Percentiles rank a stretch among this genome's conserved stretches.
Conservation (phyloP, 148 eudicot species). For the Rhododendron kiyosumense region DNA sequence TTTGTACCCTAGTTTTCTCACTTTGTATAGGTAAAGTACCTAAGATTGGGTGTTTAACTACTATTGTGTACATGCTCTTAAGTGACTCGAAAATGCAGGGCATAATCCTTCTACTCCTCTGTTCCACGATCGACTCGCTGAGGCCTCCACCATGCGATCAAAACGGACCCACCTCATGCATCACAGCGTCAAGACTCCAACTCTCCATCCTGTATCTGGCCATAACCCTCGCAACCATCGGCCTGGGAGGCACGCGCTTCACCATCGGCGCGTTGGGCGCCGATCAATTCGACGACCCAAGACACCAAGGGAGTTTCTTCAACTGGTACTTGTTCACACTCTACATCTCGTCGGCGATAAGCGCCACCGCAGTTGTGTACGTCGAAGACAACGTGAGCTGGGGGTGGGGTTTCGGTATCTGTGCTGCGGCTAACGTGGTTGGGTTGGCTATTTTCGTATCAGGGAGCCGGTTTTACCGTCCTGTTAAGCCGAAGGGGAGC, state of each 20-base stretch:
- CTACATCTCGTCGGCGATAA: constrained; percentile 16
- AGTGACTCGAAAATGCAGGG: constrained; percentile 22
- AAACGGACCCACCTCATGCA: constrained; percentile 19
- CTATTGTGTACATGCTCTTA: no score
- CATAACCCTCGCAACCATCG: constrained; percentile 24
- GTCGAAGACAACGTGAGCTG: constrained; percentile 42
- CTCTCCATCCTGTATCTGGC: constrained; percentile 20
- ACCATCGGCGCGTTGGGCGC: constrained; percentile 45
- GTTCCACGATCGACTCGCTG: constrained; percentile 19
- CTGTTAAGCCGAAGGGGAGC: constrained; percentile 30
- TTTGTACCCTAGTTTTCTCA: no score
- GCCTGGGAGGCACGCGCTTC: constrained; percentile 41
- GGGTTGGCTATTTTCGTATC: constrained; percentile 25
- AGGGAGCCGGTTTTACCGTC: constrained; percentile 31
- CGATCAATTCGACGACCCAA: constrained; percentile 23
- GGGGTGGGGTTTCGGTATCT: constrained; percentile 30
- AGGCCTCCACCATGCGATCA: constrained; percentile 25
- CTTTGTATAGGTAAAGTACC: no score
- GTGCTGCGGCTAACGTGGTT: constrained; percentile 19
- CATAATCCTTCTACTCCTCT: constrained; percentile 19
- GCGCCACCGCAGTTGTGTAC: constrained; percentile 33
- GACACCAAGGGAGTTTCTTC: constrained; percentile 32
- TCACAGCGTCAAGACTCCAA: constrained; percentile 25
- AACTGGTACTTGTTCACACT: constrained; percentile 34
- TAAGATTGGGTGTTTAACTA: no score